Percentiles rank a stretch among this genome's conserved stretches.
These are phyloP conservation scores for Didymella pinodella DNA, from an alignment of 2,329 filamentous ascomycete species.

Conservation along the genomic window DNA sequence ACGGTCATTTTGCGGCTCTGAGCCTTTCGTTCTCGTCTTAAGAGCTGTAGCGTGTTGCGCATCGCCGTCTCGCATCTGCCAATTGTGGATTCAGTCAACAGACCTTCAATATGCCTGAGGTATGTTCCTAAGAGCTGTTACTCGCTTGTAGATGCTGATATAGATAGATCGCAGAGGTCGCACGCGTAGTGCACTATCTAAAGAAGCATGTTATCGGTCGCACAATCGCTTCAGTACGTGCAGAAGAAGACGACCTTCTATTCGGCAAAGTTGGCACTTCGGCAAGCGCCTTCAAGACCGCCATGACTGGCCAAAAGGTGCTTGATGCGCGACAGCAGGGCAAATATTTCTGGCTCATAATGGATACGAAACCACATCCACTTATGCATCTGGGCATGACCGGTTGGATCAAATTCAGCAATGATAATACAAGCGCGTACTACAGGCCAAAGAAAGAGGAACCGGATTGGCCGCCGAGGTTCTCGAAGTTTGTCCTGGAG, in stretches of 20 bases:
- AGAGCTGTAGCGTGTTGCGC: neutral
- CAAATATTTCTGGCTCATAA: conserved; percentile 95
- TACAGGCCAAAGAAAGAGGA: conserved; percentile 66
- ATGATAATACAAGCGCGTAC: conserved; percentile 81
- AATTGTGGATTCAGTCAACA: neutral
- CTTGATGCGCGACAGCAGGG: conserved; percentile 81
- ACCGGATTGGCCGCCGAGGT: conserved; percentile 84
- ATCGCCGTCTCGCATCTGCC: neutral
- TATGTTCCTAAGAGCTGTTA: neutral
- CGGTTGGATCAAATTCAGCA: conserved; percentile 88
- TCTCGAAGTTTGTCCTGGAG: conserved; percentile 83
- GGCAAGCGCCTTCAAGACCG: conserved; percentile 74
- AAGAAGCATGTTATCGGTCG: conserved; percentile 84
- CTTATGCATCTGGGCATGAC: conserved; percentile 83
- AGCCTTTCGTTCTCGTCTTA: neutral
- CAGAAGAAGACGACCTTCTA: conserved; percentile 81
- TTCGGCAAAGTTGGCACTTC: conserved; percentile 91
- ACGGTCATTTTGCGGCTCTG: neutral
- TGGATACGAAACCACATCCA: conserved; percentile 79
- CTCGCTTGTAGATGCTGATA: neutral
- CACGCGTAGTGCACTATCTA: conserved; percentile 85
- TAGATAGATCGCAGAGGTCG: conserved; percentile 65
- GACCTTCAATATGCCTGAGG: conserved; percentile 48
- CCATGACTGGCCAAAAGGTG: conserved; percentile 77
- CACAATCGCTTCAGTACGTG: conserved; percentile 73